Conservation (phyloP, 2,329 filamentous ascomycete species). For the Beauveria rudraprayagi region DNA sequence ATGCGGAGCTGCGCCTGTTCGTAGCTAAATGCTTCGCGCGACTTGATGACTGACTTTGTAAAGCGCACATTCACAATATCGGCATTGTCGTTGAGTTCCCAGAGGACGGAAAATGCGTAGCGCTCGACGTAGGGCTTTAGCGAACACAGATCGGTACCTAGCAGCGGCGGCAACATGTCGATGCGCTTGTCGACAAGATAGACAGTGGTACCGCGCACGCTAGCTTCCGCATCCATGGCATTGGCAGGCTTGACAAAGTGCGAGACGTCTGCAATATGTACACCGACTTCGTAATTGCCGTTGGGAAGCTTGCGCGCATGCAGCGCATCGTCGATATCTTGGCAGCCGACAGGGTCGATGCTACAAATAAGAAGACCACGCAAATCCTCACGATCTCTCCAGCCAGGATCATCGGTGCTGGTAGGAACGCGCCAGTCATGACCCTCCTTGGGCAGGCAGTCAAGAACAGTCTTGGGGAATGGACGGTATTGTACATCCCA, state of each 20-base stretch:
- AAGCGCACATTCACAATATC: slow-evolving; percentile 81
- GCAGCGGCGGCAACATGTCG: slow-evolving; percentile 95
- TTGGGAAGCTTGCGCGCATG: slow-evolving; percentile 81
- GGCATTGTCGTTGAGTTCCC: slow-evolving; percentile 81
- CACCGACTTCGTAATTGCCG: slow-evolving; percentile 90
- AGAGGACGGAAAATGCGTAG: slow-evolving; percentile 75
- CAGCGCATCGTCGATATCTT: slow-evolving; percentile 96
- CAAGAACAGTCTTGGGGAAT: slow-evolving; percentile 89
- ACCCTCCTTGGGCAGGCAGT: slow-evolving; percentile 84
- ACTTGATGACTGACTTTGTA: slow-evolving; percentile 96
- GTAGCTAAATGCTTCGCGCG: slow-evolving; percentile 94
- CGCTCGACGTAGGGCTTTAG: slow-evolving; percentile 97
- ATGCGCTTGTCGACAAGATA: slow-evolving; percentile 99
- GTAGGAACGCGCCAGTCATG: slow-evolving; percentile 88
- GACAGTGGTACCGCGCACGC: slow-evolving; percentile 88
- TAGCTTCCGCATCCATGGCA: slow-evolving; percentile 93
- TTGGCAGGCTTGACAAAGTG: slow-evolving; percentile 97
- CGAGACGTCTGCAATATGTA: slow-evolving; percentile 98
- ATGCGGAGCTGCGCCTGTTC: slow-evolving; percentile 92
- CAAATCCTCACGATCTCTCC: slow-evolving; percentile 77
- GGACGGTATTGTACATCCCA: slow-evolving; percentile 97
- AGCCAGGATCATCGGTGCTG: slow-evolving; percentile 73
- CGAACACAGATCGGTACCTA: slow-evolving; percentile 93
- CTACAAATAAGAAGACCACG: slow-evolving; percentile 86
- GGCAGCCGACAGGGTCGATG: slow-evolving; percentile 91